Evolutionary conservation across 139 green algal genomes (phyloP).

Genomic region (Picocystis salinarum): DNA sequence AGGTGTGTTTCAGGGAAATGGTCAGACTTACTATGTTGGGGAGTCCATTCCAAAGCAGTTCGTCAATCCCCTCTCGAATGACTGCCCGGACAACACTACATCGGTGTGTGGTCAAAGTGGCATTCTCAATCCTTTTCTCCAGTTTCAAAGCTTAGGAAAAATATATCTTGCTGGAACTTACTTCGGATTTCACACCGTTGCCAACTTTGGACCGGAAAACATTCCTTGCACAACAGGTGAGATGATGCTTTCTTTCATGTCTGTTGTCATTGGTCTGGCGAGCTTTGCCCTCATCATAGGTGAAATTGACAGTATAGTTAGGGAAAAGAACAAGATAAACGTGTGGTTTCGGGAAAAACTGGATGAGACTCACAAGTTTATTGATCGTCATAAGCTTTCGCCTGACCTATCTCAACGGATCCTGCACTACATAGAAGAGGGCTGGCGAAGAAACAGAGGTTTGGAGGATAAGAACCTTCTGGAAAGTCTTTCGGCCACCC

Average conservation of each 20-base stretch:
- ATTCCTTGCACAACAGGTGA: background rate
- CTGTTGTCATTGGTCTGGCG: background rate
- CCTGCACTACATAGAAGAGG: background rate
- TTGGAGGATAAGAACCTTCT: background rate
- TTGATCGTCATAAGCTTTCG: background rate
- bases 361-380: background rate
- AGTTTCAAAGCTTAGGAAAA: background rate
- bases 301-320: background rate
- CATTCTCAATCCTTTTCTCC: background rate
- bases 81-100: background rate
- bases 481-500: background rate
- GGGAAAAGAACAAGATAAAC: background rate
- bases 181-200: background rate
- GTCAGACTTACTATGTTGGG: too few species aligned
- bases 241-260: background rate
- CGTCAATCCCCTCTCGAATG: too few species aligned
- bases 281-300: background rate
- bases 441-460: background rate
- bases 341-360: background rate
- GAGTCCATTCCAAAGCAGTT: too few species aligned
- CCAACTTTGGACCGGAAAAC: background rate
- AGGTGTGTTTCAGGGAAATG: background rate
- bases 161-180: background rate
- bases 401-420: background rate
- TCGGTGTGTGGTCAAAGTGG: background rate